Percentiles rank a stretch among this genome's conserved stretches.
phyloP scores from a whole-genome alignment of 805 yeast genomes.

The Metschnikowia dekortorum region DNA sequence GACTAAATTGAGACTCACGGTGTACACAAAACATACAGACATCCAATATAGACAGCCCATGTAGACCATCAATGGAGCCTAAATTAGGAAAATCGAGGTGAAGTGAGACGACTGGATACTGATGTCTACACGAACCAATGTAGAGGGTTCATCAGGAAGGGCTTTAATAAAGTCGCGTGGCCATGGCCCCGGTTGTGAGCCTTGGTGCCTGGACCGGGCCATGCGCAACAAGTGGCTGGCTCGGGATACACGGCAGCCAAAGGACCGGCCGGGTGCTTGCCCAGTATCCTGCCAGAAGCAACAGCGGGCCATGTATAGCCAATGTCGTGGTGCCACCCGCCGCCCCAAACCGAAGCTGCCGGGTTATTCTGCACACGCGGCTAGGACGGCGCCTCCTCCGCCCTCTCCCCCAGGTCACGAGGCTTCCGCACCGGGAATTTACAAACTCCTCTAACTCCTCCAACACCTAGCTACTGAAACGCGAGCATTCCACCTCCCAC shows the following conservation, averaged over 20 bases:
- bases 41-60: too few relatives aligned
- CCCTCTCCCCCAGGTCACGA: slow-evolving; percentile 8
- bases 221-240: slow-evolving; percentile 1
- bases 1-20: too few relatives aligned
- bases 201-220: neutral
- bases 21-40: too few relatives aligned
- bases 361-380: neutral
- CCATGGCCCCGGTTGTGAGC: neutral
- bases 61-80: too few relatives aligned
- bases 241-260: neutral
- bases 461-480: neutral
- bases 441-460: slow-evolving; percentile 1
- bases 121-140: too few relatives aligned
- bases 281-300: too few relatives aligned
- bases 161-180: neutral
- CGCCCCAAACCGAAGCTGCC: too few relatives aligned
- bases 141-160: too few relatives aligned
- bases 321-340: too few relatives aligned
- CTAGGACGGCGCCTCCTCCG: neutral
- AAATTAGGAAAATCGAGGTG: too few relatives aligned
- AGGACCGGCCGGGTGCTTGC: neutral
- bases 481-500: neutral
- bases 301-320: neutral
- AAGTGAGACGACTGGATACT: too few relatives aligned
- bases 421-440: slow-evolving; percentile 4